Base-by-base conservation (phyloP, 2,329 filamentous ascomycete genomes). In the Botrytis byssoidea region DNA sequence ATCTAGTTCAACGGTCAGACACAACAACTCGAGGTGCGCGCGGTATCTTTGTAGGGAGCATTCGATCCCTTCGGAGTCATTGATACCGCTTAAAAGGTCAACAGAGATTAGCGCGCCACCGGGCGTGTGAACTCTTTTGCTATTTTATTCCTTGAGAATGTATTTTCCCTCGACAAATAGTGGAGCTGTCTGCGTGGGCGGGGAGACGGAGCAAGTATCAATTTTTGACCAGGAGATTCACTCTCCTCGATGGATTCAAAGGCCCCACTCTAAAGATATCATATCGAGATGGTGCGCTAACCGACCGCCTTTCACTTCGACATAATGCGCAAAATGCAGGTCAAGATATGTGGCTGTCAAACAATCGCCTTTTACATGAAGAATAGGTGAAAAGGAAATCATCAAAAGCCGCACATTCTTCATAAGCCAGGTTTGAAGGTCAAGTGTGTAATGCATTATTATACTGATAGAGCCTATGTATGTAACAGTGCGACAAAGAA, bases 31-130 rank as follows among this genome's bases (percentile, higher is more conserved):
- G 64, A 67, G 63, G 46, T 67, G 44, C 46, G 20, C 22, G 46
- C 35, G 46, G 44, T 37, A 67, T 67, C 64, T 67, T 51, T 51
- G 64, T 67, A 25, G 46, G 63, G 64, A 67, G 64, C 46, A 67
- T 67, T 51, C 46, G 44, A 67, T 67, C 64, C 44, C 46, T 67
- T 40, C 64, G 25, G 14, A 67, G 64, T 40, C 64, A 67, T 25
- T 46, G 64, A 40, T 67, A 12, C 32, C 64, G 25, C 22, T 5
- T 3, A 66, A 4, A 14, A 66, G 44, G 64, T 40, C 64, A n/a
- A 9, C 44, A 51, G 32, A 67, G 64, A 67, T 37, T 51, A 51
- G 32, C 42, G 64, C 61, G 37, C 35, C 35, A 32, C n/a, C n/a
- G 51, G 51, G 32, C 44, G 64, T 22, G 44, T 51, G 64, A 37